Percentiles rank a stretch among this genome's conserved stretches.
phyloP scores from a whole-genome alignment of 1,139 yeast genomes.

The Kazachstania sp. region DNA sequence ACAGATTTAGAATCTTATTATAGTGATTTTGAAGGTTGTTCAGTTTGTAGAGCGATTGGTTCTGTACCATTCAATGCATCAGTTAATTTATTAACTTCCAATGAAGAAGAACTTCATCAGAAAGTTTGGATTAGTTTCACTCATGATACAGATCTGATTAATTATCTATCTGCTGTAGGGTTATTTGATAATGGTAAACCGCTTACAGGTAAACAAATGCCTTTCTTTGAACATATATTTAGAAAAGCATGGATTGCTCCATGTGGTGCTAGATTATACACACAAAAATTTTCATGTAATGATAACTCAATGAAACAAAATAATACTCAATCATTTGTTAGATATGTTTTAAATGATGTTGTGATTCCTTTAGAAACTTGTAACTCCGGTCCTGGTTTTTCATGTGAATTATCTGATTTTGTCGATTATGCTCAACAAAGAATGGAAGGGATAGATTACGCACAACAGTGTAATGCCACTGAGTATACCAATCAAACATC shows the following conservation, averaged over 20 bases:
- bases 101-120: conserved; percentile 18
- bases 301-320: conserved; percentile 1
- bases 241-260: conserved; percentile 34
- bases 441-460: conserved; percentile 31
- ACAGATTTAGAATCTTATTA: conserved; percentile 45
- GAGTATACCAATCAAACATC: conserved; percentile 15
- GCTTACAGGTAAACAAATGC: conserved; percentile 24
- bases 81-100: conserved; percentile 20
- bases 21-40: conserved; percentile 46
- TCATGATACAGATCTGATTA: conserved; percentile 51
- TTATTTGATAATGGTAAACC: conserved; percentile 33
- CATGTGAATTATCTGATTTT: conserved; percentile 42
- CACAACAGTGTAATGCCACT: conserved; percentile 32
- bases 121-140: conserved; percentile 41
- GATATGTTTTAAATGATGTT: conserved; percentile 52
- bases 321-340: conserved; percentile 28
- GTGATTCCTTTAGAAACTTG: conserved; percentile 49
- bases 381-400: conserved; percentile 52
- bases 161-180: conserved; percentile 45
- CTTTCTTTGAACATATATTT: conserved; percentile 30
- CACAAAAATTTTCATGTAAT: conserved; percentile 38
- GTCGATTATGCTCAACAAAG: conserved; percentile 32
- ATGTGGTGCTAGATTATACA: conserved; percentile 47
- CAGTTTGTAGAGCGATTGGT: conserved; percentile 39
- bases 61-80: conserved; percentile 44